Percentiles rank a stretch among this genome's conserved stretches.
phyloP scores from a whole-genome alignment of 768 basidiomycete genomes.

The Dictyophora rubrovolvata region DNA sequence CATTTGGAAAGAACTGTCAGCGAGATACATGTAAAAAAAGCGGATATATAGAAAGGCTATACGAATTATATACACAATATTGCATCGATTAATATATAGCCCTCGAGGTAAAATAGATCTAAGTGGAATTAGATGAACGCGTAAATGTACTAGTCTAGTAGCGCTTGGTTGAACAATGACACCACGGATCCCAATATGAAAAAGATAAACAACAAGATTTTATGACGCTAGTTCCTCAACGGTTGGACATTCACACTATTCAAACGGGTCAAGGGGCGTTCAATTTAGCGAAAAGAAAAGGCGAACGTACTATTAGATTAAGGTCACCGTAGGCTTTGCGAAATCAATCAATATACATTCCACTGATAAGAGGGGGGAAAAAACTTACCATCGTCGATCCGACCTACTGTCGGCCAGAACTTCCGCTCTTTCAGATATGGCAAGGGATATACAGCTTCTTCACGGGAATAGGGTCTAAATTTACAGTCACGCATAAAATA shows the following conservation, averaged over 20 bases:
- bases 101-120: background rate
- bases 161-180: constrained; percentile 63
- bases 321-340: constrained; percentile 79
- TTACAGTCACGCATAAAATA: background rate
- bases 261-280: constrained; percentile 9
- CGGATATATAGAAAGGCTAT: background rate
- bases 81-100: too few relatives aligned
- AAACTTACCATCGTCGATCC: constrained; percentile 83
- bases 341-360: background rate
- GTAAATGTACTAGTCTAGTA: background rate
- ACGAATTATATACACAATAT: background rate
- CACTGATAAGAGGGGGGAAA: background rate
- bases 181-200: constrained; percentile 16
- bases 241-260: constrained; percentile 75
- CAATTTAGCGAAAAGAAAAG: background rate
- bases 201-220: background rate
- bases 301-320: constrained; percentile 66
- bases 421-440: constrained; percentile 78
- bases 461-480: constrained; percentile 75
- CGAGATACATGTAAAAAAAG: background rate
- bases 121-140: background rate
- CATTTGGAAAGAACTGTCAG: constrained; percentile 7
- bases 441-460: constrained; percentile 84
- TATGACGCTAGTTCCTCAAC: constrained; percentile 59
- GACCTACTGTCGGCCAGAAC: constrained; percentile 91